A percentile compares a stretch with the other conserved stretches of the same genome.
These are phyloP conservation scores for Crithidia thermophila DNA, from an alignment of 208 protist genomes.

Conservation along the genomic window DNA sequence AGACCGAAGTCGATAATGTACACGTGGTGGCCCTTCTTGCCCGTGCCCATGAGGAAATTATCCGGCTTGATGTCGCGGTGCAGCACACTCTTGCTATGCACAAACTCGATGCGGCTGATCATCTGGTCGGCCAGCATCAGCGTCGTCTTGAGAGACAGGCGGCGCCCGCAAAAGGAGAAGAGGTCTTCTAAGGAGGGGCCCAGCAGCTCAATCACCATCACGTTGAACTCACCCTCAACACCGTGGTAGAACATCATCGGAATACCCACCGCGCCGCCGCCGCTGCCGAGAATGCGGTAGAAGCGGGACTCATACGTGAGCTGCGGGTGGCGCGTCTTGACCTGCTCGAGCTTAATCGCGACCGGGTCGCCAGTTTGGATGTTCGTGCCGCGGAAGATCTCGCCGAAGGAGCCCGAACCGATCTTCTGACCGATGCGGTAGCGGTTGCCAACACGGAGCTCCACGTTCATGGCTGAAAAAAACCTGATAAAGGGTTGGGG, in stretches of 20 bases:
- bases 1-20: constrained; percentile 99
- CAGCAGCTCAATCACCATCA: constrained; percentile 95
- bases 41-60: constrained; percentile 94
- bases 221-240: constrained; percentile 92
- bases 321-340: constrained; percentile 92
- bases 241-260: constrained; percentile 90
- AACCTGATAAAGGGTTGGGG: not conserved
- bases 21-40: constrained; percentile 90
- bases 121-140: constrained; percentile 95
- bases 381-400: constrained; percentile 93
- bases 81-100: constrained; percentile 93
- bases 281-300: constrained; percentile 86
- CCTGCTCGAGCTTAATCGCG: constrained; percentile 93
- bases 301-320: constrained; percentile 92
- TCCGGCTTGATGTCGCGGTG: constrained; percentile 96
- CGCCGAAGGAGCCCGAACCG: constrained; percentile 95
- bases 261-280: constrained; percentile 81
- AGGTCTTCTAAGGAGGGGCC: constrained; percentile 93
- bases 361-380: constrained; percentile 90
- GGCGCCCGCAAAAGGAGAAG: constrained; percentile 88
- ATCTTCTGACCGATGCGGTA: constrained; percentile 98
- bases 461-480: constrained; percentile 63
- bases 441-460: constrained; percentile 96
- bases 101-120: constrained; percentile 90
- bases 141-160: constrained; percentile 92